Conservation (phyloP, 495 filamentous ascomycete genomes). For the Penicillium crystallinum region DNA sequence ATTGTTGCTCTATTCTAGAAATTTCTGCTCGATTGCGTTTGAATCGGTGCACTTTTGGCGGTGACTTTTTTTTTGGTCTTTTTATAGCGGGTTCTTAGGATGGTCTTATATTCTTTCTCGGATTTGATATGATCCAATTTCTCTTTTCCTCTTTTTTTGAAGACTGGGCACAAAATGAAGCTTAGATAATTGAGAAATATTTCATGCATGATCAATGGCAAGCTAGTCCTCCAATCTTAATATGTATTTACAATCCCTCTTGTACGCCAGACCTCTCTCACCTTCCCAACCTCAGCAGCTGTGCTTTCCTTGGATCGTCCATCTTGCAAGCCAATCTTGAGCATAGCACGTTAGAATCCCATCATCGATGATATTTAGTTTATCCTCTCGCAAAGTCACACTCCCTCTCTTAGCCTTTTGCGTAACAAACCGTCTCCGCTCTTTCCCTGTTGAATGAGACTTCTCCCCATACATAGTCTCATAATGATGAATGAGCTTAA, state of each 20-base stretch:
- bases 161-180: not conserved
- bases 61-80: not conserved
- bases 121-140: not conserved
- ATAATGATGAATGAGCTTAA: conserved; percentile 57
- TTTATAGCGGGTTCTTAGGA: conserved; percentile 11
- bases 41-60: not conserved
- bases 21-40: not conserved
- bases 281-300: no score
- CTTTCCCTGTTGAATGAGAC: not conserved
- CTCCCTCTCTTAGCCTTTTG: conserved; percentile 36
- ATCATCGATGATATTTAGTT: conserved; percentile 31
- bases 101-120: not conserved
- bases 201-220: not conserved
- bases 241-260: no score
- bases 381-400: conserved; percentile 29
- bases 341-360: conserved; percentile 35
- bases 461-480: conserved; percentile 25
- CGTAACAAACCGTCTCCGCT: conserved; percentile 22
- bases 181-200: not conserved
- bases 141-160: not conserved
- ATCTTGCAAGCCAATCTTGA: conserved; percentile 32
- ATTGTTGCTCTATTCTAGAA: conserved; percentile 18
- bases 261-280: no score
- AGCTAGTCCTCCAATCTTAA: not conserved
- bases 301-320: no score